These are phyloP conservation scores for Neospora caninum DNA, from an alignment of 169 alveolate species.

Conservation along the genomic window DNA sequence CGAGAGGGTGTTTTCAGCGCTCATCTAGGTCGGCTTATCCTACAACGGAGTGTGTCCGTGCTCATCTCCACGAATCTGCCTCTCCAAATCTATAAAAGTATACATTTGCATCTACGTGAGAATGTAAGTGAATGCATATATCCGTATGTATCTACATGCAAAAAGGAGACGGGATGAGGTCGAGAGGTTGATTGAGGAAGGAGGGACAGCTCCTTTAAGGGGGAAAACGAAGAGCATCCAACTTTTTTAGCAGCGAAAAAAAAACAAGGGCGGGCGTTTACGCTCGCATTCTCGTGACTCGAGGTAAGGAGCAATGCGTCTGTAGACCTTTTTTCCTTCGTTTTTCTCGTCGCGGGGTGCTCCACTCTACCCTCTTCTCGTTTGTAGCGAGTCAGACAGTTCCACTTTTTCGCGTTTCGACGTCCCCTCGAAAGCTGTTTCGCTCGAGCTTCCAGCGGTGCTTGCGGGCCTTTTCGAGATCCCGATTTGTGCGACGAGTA, in stretches of 20 bases:
- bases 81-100: background rate
- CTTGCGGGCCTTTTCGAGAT: too few relatives aligned
- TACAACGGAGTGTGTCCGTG: too few relatives aligned
- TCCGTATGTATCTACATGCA: background rate
- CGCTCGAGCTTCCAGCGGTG: background rate
- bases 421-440: background rate
- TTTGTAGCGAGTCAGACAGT: too few relatives aligned
- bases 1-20: too few relatives aligned
- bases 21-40: too few relatives aligned
- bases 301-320: too few relatives aligned
- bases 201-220: background rate
- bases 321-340: too few relatives aligned
- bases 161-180: background rate
- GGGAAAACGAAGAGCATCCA: background rate
- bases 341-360: too few relatives aligned
- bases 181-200: background rate
- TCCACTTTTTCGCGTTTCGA: background rate
- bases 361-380: too few relatives aligned
- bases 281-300: background rate
- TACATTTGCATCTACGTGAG: background rate
- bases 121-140: background rate
- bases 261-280: background rate
- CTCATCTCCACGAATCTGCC: too few relatives aligned
- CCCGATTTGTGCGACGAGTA: too few relatives aligned
- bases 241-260: background rate